Evolutionary conservation across 139 green algal genomes (phyloP), one percentile per base, ranked within the genome.

Genomic region (Zygnema circumcarinatum): DNA sequence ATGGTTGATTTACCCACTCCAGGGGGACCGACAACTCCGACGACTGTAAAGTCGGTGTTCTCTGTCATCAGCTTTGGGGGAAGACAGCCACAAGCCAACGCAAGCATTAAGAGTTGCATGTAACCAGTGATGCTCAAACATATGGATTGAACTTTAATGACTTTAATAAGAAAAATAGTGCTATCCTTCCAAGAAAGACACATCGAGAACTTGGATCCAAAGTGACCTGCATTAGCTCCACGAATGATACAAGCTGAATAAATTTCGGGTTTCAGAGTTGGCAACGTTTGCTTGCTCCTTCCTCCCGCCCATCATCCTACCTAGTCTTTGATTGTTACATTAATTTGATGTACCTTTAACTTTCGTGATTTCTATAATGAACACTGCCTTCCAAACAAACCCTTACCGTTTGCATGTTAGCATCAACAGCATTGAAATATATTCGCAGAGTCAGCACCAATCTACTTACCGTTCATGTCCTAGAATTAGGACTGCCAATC

Each of bases 11-110:
- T 86, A 32, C 79, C 79, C 22, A 40, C 33, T 41, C 79, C 79
- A 3, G 39, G 79, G 3, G 42, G 69, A 20, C 79, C 79, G 29
- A 86, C 31, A 32, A 86, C 79, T 29, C 79, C 79, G n/a, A 86
- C 79, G 2, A 86, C 79, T 29, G 79, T 86, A 68, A 62, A 86
- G 69, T 83, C 79, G 36, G 36, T 33, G 67, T 86, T 86, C 36
- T 47, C 79, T 40, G 75, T 68, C 75, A 83, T 53, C 75, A 83
- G 75, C 75, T 83, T 47, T 53, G 32, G 16, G 32, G 32, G 11
- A 78, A 41, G 7, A 78, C 7, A 78, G 69, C 7, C 7, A 52
- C 69, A 41, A 78, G 35, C 29, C 54, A 29, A 72, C 54, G 25
- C 54, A 29, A 33, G 54, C 29, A 25, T 25, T 29, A 29, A 72